Evolutionary conservation across 352 stramenopile genomes (phyloP).

Genomic region (Pythium oligandrum): DNA sequence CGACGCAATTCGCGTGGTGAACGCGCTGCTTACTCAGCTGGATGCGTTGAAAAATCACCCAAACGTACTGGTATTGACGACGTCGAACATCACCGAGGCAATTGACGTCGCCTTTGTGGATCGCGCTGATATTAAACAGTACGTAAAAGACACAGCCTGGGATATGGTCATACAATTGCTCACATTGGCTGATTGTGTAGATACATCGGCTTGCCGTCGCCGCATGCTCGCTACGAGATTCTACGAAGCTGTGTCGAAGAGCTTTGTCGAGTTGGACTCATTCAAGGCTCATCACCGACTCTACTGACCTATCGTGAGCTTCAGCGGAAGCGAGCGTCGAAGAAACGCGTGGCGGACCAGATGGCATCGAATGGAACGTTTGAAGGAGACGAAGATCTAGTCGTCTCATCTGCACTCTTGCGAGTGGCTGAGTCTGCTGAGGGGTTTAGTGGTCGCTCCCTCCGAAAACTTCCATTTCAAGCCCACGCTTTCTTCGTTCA

Average conservation of each 20-base stretch:
- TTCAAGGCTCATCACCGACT: slow-evolving; percentile 14
- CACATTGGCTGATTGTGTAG: slow-evolving; percentile 14
- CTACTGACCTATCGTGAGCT: slow-evolving; percentile 29
- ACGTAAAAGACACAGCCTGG: slow-evolving; percentile 24
- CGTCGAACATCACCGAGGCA: slow-evolving; percentile 89
- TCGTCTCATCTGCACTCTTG: slow-evolving; percentile 32
- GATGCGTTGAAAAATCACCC: slow-evolving; percentile 76
- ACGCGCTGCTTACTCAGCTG: slow-evolving; percentile 88
- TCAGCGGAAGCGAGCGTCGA: slow-evolving; percentile 16
- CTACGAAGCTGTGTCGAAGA: slow-evolving; percentile 80
- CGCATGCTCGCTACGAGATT: slow-evolving; percentile 76
- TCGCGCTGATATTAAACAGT: slow-evolving; percentile 91
- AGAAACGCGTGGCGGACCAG: slow-evolving; percentile 37
- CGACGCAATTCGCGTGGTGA: slow-evolving; percentile 90
- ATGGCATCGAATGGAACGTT: slow-evolving; percentile 17
- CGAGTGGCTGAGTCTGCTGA: slow-evolving; percentile 41
- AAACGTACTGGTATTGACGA: slow-evolving; percentile 93
- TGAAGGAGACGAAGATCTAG: slow-evolving; percentile 2
- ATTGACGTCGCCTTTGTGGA: slow-evolving; percentile 93
- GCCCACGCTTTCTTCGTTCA: slow-evolving; percentile 67
- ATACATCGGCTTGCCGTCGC: slow-evolving; percentile 60
- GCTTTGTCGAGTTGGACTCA: slow-evolving; percentile 66
- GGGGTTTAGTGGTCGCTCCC: slow-evolving; percentile 64
- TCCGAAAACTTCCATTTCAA: slow-evolving; percentile 87
- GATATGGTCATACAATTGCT: slow-evolving; percentile 1